These are phyloP conservation scores for Sungouiella thailandica DNA, from an alignment of 805 yeast species.

Conservation along the genomic window DNA sequence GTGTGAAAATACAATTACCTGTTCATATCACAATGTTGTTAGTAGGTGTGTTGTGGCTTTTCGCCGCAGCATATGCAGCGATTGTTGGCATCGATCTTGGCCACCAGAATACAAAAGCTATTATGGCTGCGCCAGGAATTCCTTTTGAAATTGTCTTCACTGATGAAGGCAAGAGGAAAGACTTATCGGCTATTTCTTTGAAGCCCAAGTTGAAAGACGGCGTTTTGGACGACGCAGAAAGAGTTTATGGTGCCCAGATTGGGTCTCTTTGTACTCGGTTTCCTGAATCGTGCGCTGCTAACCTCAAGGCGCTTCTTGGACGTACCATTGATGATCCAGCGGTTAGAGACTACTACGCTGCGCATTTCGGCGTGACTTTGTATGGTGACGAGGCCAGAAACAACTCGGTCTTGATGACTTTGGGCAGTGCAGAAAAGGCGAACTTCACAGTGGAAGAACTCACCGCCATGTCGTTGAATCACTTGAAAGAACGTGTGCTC, in stretches of 20 bases:
- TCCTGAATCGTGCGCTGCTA: slow-evolving; percentile 64
- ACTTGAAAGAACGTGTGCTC: slow-evolving; percentile 62
- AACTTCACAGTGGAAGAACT: slow-evolving; percentile 64
- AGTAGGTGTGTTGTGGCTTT: slow-evolving; percentile 7
- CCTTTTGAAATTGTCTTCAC: slow-evolving; percentile 85
- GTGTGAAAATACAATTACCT: no score
- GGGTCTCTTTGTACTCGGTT: slow-evolving; percentile 63
- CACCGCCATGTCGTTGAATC: slow-evolving; percentile 74
- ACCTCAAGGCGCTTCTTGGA: slow-evolving; percentile 72
- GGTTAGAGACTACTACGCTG: slow-evolving; percentile 41
- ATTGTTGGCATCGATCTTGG: slow-evolving; percentile 89
- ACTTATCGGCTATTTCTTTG: slow-evolving; percentile 71
- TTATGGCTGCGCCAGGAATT: slow-evolving; percentile 84
- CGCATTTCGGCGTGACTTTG: slow-evolving; percentile 59
- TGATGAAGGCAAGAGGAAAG: slow-evolving; percentile 89
- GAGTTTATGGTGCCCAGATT: slow-evolving; percentile 77
- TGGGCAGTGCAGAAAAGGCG: slow-evolving; percentile 29
- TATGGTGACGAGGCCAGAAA: slow-evolving; percentile 32
- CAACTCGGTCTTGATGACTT: slow-evolving; percentile 54
- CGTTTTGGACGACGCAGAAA: slow-evolving; percentile 46
- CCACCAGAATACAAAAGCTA: slow-evolving; percentile 80
- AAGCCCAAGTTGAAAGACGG: slow-evolving; percentile 29
- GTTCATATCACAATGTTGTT: slow-evolving; percentile 12
- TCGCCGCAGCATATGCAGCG: slow-evolving; percentile 42
- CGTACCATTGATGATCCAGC: slow-evolving; percentile 43